Conservation (phyloP, 306 rosid genomes). For the Lathyrus oleraceus region DNA sequence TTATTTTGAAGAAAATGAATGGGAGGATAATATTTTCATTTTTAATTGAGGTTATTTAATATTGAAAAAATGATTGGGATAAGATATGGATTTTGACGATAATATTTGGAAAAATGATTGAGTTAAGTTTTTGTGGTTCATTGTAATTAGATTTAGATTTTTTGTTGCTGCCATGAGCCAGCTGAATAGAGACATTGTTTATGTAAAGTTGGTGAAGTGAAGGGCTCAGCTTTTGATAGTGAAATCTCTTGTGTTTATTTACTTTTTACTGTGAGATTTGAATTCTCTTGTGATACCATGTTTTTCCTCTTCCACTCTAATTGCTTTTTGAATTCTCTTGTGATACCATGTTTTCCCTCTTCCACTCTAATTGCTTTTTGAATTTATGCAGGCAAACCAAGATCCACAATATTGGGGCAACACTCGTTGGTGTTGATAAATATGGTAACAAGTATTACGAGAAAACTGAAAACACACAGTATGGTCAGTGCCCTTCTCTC, state of each 20-base stretch:
- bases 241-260: neutral
- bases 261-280: conserved; percentile 17
- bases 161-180: neutral
- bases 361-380: conserved; percentile 26
- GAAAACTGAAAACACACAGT: conserved; percentile 59
- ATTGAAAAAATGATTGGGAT: no score
- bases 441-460: conserved; percentile 89
- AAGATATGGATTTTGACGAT: neutral
- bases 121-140: neutral
- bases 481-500: conserved; percentile 55
- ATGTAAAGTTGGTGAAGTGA: neutral
- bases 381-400: conserved; percentile 80
- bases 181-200: neutral
- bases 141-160: conserved; percentile 3
- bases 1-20: neutral
- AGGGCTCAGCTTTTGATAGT: neutral
- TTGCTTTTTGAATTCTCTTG: conserved; percentile 26
- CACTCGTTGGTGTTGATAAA: conserved; percentile 87
- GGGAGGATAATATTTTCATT: neutral
- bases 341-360: conserved; percentile 4
- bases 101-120: neutral
- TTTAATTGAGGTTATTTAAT: neutral
- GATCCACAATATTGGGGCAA: conserved; percentile 94
- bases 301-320: conserved; percentile 23
- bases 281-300: neutral